Percentiles rank a stretch among this genome's conserved stretches.
phyloP scores from a whole-genome alignment of 805 yeast genomes.

The Alloascoidea hylecoeti region DNA sequence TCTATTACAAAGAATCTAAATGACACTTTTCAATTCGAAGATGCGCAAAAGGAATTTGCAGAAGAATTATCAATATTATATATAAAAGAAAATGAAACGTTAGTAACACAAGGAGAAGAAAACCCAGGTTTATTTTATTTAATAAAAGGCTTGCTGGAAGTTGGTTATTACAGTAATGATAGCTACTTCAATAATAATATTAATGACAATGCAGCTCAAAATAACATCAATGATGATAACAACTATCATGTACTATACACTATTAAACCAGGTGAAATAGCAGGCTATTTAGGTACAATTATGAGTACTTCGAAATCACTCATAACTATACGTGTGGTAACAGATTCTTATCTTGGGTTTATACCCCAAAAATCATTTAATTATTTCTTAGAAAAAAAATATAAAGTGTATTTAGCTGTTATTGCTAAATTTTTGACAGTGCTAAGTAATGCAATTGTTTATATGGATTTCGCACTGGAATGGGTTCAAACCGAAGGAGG shows the following conservation, averaged over 20 bases:
- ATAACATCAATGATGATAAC: no score
- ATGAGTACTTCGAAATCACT: conserved; percentile 73
- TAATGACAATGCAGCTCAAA: conserved; percentile 15
- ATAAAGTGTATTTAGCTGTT: conserved; percentile 59
- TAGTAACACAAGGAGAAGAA: conserved; percentile 51
- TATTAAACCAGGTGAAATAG: conserved; percentile 65
- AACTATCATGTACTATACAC: conserved; percentile 26
- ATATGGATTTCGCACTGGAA: conserved; percentile 84
- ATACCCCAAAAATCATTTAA: conserved; percentile 51
- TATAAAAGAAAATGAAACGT: conserved; percentile 33
- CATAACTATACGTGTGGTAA: conserved; percentile 49
- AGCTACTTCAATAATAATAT: no score
- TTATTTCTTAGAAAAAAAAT: conserved; percentile 57
- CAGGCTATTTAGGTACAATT: conserved; percentile 75
- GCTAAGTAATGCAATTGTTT: conserved; percentile 50
- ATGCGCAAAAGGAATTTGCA: conserved; percentile 43
- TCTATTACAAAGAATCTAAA: conserved; percentile 10
- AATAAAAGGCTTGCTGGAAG: conserved; percentile 65
- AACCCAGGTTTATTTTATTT: conserved; percentile 72
- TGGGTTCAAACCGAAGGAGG: conserved; percentile 94
- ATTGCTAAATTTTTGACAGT: conserved; percentile 64
- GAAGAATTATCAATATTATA: conserved; percentile 41
- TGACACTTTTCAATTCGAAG: conserved; percentile 21
- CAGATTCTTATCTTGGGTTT: conserved; percentile 56
- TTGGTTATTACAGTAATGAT: no score